Conservation (phyloP, 257 asterid species). For the Asclepias syriaca region DNA sequence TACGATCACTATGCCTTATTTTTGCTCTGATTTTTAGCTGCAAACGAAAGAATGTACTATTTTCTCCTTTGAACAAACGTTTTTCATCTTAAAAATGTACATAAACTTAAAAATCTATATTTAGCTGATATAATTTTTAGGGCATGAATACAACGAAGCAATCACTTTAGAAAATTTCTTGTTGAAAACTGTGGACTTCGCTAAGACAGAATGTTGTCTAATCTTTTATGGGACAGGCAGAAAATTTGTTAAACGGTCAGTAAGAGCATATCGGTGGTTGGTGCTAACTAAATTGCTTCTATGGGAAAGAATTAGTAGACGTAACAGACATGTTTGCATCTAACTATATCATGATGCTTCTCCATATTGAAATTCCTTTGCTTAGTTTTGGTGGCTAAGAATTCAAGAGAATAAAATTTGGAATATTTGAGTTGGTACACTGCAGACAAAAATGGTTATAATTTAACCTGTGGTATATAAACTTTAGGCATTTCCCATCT, state of each 20-base stretch:
- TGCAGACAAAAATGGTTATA: neutral
- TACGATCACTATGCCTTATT: slow-evolving; percentile 24
- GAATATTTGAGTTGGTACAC: neutral
- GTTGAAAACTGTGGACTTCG: neutral
- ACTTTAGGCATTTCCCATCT: neutral
- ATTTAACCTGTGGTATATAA: neutral
- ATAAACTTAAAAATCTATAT: neutral
- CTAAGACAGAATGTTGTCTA: neutral
- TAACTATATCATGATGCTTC: neutral
- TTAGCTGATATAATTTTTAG: neutral
- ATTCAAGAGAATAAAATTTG: neutral
- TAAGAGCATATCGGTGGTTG: neutral
- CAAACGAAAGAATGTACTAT: neutral
- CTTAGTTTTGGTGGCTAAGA: neutral
- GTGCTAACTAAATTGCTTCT: neutral
- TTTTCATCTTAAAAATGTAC: neutral
- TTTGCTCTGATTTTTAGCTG: neutral
- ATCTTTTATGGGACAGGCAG: neutral
- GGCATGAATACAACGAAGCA: neutral
- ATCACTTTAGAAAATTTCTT: neutral
- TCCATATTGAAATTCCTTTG: neutral
- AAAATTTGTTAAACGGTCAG: neutral
- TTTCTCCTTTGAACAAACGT: neutral
- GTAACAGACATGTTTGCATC: neutral
- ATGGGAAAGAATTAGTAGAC: neutral